phyloP scores from a whole-genome alignment of 192 early-diverging fungal genomes.

The Coemansia sp. region DNA sequence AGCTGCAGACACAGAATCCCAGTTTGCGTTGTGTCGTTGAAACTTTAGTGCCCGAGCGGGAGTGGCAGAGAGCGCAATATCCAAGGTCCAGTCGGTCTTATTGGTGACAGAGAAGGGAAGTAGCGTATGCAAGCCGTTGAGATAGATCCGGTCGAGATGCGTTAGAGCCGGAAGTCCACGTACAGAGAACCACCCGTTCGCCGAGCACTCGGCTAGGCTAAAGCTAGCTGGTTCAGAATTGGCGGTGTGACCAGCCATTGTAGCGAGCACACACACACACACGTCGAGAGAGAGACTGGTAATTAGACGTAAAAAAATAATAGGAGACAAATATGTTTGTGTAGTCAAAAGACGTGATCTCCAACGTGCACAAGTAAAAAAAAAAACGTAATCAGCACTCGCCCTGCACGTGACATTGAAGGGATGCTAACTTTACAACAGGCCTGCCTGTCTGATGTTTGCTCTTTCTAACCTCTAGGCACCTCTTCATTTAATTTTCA shows the following conservation, averaged over 20 bases:
- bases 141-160: constrained; percentile 46
- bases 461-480: background rate
- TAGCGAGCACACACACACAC: background rate
- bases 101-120: constrained; percentile 53
- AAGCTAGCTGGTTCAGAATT: constrained; percentile 21
- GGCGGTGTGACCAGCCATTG: background rate
- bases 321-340: background rate
- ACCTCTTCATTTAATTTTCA: background rate
- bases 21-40: constrained; percentile 51
- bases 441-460: background rate
- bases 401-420: too few relatives aligned
- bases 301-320: background rate
- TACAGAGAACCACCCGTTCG: constrained; percentile 31
- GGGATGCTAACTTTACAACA: background rate
- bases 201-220: constrained; percentile 17
- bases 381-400: background rate
- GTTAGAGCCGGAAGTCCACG: constrained; percentile 36
- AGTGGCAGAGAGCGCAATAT: constrained; percentile 14
- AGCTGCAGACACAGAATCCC: constrained; percentile 27
- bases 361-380: background rate
- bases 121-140: constrained; percentile 48
- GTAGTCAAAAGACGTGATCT: background rate
- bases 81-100: constrained; percentile 13
- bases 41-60: constrained; percentile 22
- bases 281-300: background rate